Base-by-base conservation (phyloP, 2,329 filamentous ascomycete species). In the Aspergillus quadricinctus region DNA sequence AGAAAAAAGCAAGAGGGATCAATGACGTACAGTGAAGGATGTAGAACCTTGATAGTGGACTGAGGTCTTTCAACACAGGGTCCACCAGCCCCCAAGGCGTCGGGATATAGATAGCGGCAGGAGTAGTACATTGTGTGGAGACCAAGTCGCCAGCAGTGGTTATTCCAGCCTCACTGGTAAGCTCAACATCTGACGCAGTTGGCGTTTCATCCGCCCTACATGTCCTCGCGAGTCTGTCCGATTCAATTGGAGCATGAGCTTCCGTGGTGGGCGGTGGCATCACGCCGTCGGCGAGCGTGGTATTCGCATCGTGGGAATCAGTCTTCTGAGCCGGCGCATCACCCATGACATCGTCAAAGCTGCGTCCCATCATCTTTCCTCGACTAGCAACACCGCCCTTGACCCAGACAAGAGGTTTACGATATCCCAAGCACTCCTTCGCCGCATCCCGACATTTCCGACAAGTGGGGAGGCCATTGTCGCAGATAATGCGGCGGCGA, bases 301-400 rank as follows among this genome's bases (percentile, higher is more conserved):
- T 23, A 6, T 23, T 46, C 23, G 23, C 5, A 46, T 23, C 19
- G 53, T 60, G 48, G 14, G 46, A 31, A 11, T 48, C 29, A 4
- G 52, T 54, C 43, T 59, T 64, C 14, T 14, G 19, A 46, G 23
- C 43, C 3, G 23, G 17, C 23, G 54, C 21, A 25, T 43, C 43
- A n/a, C 45, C 23, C 57, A 61, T 66, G 43, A 67, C 61, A 56
- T 78, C 77, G 54, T 77, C 73, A 62, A 78, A 81, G 25, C 76
- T 77, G 64, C 77, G 77, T n/a, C 80, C 80, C 77, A 81, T 80
- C 79, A 81, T 76, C 66, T 75, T 77, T 23, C 75, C 75, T 37
- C 75, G 75, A 62, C 75, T 77, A 23, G 75, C 75, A 48, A 77
- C 72, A 46, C 73, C 73, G 49, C 74, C 74, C 52, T 73, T 74